Evolutionary conservation across 495 filamentous ascomycete genomes (phyloP).

Genomic region (Penicillium cataractarum): DNA sequence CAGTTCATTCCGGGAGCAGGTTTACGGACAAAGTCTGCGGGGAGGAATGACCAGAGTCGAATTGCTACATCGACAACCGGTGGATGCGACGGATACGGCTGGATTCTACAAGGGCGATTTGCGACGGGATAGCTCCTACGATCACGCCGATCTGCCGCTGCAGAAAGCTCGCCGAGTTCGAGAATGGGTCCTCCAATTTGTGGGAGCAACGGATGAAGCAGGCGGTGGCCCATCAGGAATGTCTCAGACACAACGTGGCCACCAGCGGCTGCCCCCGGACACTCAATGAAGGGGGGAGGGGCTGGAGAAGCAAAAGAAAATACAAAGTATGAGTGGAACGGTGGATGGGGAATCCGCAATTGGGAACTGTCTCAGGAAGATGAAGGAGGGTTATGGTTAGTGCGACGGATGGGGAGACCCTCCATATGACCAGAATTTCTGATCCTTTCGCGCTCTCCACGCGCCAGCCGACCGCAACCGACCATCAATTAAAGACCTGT

Average conservation of each 20-base stretch:
- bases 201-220: constrained; percentile 52
- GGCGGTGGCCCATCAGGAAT: constrained; percentile 37
- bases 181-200: constrained; percentile 76
- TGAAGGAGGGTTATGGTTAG: constrained; percentile 14
- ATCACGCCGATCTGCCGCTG: constrained; percentile 50
- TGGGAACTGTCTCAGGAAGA: constrained; percentile 12
- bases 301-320: neutral
- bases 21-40: constrained; percentile 76
- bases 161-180: constrained; percentile 68
- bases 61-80: constrained; percentile 59
- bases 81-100: constrained; percentile 43
- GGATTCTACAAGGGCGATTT: constrained; percentile 38
- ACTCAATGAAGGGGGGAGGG: constrained; percentile 41
- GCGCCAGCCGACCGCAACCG: constrained; percentile 18
- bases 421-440: constrained; percentile 3
- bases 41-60: constrained; percentile 71
- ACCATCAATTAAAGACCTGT: constrained; percentile 3
- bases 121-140: constrained; percentile 25
- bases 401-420: constrained; percentile 18
- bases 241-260: constrained; percentile 37
- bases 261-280: constrained; percentile 50
- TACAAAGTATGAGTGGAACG: neutral
- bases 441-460: neutral
- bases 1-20: constrained; percentile 67
- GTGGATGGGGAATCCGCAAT: constrained; percentile 11